phyloP scores from a whole-genome alignment of 1,284 basidiomycete genomes.

The Cryptococcus sp. region DNA sequence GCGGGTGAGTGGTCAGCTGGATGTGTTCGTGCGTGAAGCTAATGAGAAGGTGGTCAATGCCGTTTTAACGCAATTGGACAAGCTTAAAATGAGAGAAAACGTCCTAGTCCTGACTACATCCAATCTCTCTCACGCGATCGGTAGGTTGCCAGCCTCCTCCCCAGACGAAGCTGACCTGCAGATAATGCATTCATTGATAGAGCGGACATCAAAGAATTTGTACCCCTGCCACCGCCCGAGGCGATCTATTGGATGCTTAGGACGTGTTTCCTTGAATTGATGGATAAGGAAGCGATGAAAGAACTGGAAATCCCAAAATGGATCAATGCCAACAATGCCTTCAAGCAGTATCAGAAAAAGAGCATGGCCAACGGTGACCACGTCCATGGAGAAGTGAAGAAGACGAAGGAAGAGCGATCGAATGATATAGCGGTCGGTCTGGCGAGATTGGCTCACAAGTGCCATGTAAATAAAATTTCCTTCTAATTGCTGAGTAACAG shows the following conservation, averaged over 20 bases:
- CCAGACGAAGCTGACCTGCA: slow-evolving; percentile 36
- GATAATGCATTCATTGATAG: slow-evolving; percentile 95
- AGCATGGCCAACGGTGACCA: slow-evolving; percentile 2
- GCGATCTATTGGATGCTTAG: slow-evolving; percentile 93
- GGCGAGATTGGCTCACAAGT: slow-evolving; percentile 63
- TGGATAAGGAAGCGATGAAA: slow-evolving; percentile 65
- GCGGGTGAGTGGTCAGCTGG: slow-evolving; percentile 55
- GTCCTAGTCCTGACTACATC: slow-evolving; percentile 95
- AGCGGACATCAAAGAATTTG: slow-evolving; percentile 92
- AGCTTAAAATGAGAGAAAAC: slow-evolving; percentile 86
- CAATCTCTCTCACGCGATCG: slow-evolving; percentile 90
- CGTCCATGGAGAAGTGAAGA: background rate
- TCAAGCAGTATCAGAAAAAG: background rate
- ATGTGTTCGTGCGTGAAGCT: slow-evolving; percentile 4
- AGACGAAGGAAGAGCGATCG: slow-evolving; percentile 9
- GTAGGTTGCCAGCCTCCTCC: slow-evolving; percentile 49
- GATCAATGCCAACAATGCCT: background rate
- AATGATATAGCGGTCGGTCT: slow-evolving; percentile 56
- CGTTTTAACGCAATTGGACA: slow-evolving; percentile 92
- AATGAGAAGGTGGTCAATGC: slow-evolving; percentile 90
- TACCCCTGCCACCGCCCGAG: slow-evolving; percentile 81
- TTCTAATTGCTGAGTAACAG: slow-evolving; percentile 35
- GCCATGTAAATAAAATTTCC: slow-evolving; percentile 57
- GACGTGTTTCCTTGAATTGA: slow-evolving; percentile 75
- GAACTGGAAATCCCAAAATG: slow-evolving; percentile 29